Conservation (phyloP, 257 asterid species). For the Anisodus tanguticus region DNA sequence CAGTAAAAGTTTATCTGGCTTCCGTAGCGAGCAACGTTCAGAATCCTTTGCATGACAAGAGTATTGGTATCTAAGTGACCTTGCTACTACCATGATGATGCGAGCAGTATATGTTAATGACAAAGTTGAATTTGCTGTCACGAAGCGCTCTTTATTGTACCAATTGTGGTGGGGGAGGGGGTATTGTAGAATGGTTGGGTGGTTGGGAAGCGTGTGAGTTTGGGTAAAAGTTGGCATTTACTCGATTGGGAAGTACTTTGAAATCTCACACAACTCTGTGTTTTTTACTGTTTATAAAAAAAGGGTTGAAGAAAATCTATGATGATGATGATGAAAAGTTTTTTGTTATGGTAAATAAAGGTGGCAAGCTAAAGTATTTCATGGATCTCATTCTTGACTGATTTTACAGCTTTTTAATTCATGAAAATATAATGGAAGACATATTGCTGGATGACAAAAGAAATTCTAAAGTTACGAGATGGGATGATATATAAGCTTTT, state of each 20-base stretch:
- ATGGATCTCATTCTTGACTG: neutral
- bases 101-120: too few species aligned
- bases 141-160: too few species aligned
- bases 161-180: neutral
- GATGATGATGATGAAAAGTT: neutral
- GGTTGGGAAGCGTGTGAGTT: conserved; percentile 23
- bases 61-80: too few species aligned
- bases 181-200: conserved; percentile 7
- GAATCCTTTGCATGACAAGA: too few species aligned
- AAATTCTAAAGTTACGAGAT: too few species aligned
- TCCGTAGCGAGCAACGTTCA: neutral
- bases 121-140: too few species aligned
- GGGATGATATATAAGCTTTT: too few species aligned
- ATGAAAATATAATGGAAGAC: neutral
- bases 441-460: neutral
- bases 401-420: neutral
- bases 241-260: neutral
- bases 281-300: neutral
- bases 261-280: neutral
- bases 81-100: too few species aligned
- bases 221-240: conserved; percentile 12
- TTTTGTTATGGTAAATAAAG: conserved; percentile 11
- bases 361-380: neutral
- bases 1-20: neutral
- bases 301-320: neutral